A percentile compares a stretch with the other conserved stretches of the same genome.
phyloP scores from a whole-genome alignment of 2,329 filamentous ascomycete species.

The Epichloe baconii region DNA sequence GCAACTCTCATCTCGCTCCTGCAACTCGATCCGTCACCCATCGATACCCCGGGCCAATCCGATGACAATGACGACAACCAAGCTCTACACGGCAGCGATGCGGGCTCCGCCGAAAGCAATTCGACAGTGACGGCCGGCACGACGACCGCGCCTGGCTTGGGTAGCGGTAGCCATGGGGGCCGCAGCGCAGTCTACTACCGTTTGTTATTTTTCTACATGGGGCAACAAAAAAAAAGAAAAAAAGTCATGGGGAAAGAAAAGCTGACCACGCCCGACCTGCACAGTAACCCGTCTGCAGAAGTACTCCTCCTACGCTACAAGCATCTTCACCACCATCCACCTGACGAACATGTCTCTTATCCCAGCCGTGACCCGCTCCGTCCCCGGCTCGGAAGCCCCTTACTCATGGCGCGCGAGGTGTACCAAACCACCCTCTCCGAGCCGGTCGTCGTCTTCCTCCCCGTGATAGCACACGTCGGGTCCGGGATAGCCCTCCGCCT shows the following conservation, averaged over 20 bases:
- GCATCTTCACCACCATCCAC: conserved; percentile 63
- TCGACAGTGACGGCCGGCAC: conserved; percentile 21
- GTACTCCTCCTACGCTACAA: conserved; percentile 80
- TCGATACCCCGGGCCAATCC: conserved; percentile 34
- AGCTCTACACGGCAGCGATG: conserved; percentile 14
- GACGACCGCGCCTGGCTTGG: conserved; percentile 37
- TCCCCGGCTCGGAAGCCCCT: conserved; percentile 64
- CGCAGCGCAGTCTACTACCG: conserved; percentile 64
- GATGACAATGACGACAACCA: conserved; percentile 19
- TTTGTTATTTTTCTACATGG: conserved; percentile 28
- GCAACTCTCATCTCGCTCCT: conserved; percentile 53
- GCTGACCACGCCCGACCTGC: background rate
- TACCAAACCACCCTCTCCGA: conserved; percentile 79
- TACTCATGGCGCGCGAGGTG: conserved; percentile 81
- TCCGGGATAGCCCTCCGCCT: conserved; percentile 69
- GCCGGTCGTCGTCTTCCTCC: conserved; percentile 63
- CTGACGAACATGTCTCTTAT: conserved; percentile 71
- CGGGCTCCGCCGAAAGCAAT: conserved; percentile 26
- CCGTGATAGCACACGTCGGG: conserved; percentile 61
- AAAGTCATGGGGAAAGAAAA: background rate
- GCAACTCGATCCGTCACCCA: conserved; percentile 71
- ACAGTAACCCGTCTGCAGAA: conserved; percentile 52
- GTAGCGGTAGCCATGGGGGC: conserved; percentile 21
- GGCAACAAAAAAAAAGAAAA: background rate
- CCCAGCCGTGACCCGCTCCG: conserved; percentile 59